A percentile compares a stretch with the other conserved stretches of the same genome.
phyloP scores from a whole-genome alignment of 164 flowering plant species.

The Macadamia integrifolia region DNA sequence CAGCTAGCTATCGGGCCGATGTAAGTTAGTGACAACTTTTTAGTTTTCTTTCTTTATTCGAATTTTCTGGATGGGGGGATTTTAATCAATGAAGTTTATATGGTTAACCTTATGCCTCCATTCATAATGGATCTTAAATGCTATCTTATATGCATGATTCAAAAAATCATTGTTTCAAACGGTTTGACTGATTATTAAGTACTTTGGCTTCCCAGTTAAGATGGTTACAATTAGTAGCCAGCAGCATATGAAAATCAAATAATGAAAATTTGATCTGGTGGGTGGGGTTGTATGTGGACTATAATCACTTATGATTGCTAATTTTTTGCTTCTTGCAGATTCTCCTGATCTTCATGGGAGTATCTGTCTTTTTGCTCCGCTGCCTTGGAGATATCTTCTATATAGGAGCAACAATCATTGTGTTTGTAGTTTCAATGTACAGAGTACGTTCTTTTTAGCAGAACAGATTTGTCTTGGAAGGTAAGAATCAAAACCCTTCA shows the following conservation, averaged over 20 bases:
- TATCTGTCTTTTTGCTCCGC: constrained; percentile 59
- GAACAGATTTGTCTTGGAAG: no score
- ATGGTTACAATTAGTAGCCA: no score
- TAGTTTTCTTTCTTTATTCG: background rate
- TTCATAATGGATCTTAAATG: background rate
- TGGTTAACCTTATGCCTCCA: background rate
- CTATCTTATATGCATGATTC: background rate
- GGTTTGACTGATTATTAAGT: no score
- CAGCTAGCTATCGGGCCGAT: constrained; percentile 62
- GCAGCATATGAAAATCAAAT: no score
- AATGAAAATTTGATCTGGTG: background rate
- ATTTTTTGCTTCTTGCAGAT: constrained; percentile 49
- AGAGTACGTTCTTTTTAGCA: no score
- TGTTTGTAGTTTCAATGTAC: no score
- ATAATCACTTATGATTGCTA: background rate
- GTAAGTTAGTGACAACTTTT: constrained; percentile 12
- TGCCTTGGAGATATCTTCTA: no score
- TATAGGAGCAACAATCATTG: no score
- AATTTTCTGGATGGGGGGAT: background rate
- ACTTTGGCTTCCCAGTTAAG: no score
- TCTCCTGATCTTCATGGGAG: constrained; percentile 59
- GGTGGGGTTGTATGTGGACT: no score
- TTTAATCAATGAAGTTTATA: no score
- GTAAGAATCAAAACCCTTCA: no score
- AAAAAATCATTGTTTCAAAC: background rate